Percentiles rank a stretch among this genome's conserved stretches.
These are phyloP conservation scores for Plasmodium sp. DNA, from an alignment of 169 alveolate species.

Conservation along the genomic window DNA sequence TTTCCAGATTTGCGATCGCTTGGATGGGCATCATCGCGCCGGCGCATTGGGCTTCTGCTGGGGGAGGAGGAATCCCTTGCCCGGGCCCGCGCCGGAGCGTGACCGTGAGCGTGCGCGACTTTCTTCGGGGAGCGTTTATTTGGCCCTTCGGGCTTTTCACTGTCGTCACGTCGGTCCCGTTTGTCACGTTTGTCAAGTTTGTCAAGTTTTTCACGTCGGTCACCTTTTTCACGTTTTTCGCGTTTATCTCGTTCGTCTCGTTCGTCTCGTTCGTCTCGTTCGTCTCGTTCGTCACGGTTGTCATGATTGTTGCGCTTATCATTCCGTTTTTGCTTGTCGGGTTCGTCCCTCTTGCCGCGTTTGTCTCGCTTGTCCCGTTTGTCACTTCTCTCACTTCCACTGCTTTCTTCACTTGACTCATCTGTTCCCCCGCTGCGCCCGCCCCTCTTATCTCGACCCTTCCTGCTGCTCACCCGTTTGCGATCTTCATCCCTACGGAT, in stretches of 20 bases:
- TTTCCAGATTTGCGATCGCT: neutral
- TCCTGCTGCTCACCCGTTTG: neutral
- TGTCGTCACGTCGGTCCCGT: neutral
- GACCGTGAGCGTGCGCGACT: neutral
- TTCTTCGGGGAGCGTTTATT: neutral
- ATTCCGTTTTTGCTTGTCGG: too few relatives aligned
- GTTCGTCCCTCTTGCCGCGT: too few relatives aligned
- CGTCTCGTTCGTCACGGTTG: neutral
- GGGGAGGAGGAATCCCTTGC: neutral
- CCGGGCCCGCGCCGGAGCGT: neutral
- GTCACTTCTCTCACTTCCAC: neutral
- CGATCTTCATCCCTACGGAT: neutral
- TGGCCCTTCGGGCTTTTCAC: neutral
- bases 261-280: neutral
- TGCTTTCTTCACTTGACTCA: neutral
- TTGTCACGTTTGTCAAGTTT: neutral
- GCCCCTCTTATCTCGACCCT: neutral
- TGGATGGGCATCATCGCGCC: neutral
- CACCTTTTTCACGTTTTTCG: neutral
- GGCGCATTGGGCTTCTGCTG: neutral
- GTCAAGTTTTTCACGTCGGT: neutral
- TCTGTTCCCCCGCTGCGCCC: neutral
- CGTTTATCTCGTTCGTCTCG: neutral
- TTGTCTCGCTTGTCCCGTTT: neutral
- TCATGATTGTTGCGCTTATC: neutral